Conservation (phyloP, 306 rosid species). For the Trichosanthes truncata region DNA sequence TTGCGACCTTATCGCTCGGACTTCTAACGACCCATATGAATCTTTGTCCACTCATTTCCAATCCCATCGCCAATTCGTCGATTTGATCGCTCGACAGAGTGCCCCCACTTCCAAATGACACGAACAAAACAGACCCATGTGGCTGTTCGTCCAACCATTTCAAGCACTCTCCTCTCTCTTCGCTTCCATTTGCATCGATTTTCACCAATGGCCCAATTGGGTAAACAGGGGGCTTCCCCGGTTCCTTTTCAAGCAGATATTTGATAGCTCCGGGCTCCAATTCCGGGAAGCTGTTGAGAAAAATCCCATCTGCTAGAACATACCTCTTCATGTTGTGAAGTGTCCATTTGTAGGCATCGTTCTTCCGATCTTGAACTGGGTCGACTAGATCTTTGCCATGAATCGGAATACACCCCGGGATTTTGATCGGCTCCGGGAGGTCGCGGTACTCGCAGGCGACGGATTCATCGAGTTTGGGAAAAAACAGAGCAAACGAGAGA, state of each 20-base stretch:
- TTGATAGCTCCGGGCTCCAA: conserved; percentile 41
- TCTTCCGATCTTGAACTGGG: conserved; percentile 45
- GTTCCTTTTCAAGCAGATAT: conserved; percentile 18
- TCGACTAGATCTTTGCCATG: conserved; percentile 39
- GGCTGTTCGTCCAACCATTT: conserved; percentile 39
- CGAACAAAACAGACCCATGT: conserved; percentile 28
- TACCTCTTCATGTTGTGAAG: conserved; percentile 37
- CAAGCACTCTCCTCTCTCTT: conserved; percentile 20
- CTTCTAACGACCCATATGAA: conserved; percentile 39
- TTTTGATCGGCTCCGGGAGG: conserved; percentile 25
- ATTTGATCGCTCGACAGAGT: conserved; percentile 25
- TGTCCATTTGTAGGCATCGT: conserved; percentile 42
- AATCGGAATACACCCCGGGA: conserved; percentile 57
- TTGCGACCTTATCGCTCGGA: conserved; percentile 21
- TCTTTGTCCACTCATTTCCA: conserved; percentile 31
- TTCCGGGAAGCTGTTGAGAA: conserved; percentile 48
- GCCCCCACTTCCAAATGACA: conserved; percentile 42
- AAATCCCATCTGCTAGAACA: conserved; percentile 32
- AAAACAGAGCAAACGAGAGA: conserved; percentile 26
- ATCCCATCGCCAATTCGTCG: conserved; percentile 27
- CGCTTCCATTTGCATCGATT: conserved; percentile 1
- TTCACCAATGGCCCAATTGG: conserved; percentile 53
- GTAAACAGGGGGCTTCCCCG: conserved; percentile 34
- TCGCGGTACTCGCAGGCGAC: conserved; percentile 36
- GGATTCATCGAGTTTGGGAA: conserved; percentile 33